phyloP scores from a whole-genome alignment of 2,329 filamentous ascomycete genomes.

The Claviceps pusilla region DNA sequence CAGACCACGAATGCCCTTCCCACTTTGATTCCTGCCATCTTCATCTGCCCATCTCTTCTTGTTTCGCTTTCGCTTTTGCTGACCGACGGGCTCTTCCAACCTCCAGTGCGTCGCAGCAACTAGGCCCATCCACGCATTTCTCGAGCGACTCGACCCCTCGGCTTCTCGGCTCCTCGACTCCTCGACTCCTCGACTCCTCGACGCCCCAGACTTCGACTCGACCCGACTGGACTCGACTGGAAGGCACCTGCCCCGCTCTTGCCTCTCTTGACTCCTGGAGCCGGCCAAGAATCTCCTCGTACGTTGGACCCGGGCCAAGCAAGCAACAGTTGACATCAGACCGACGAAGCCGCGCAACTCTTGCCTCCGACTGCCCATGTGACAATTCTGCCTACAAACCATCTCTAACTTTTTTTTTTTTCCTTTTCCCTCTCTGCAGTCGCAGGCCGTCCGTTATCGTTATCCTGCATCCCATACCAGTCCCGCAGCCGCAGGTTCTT shows the following conservation, averaged over 20 bases:
- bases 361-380: background rate
- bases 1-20: background rate
- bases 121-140: background rate
- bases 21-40: background rate
- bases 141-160: too few relatives aligned
- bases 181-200: too few relatives aligned
- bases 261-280: background rate
- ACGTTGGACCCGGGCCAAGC: background rate
- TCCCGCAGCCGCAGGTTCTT: background rate
- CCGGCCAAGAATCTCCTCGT: background rate
- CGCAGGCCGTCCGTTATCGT: background rate
- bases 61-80: background rate
- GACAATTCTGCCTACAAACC: background rate
- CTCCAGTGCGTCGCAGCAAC: background rate
- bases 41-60: background rate
- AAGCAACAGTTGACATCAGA: background rate
- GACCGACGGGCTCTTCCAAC: background rate
- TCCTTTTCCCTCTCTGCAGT: background rate
- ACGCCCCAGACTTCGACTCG: too few relatives aligned
- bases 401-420: background rate
- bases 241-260: conserved; percentile 4
- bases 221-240: background rate
- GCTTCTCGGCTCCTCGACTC: too few relatives aligned
- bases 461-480: background rate
- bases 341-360: background rate